Evolutionary conservation across 805 yeast species (phyloP), one percentile per base, ranked within the genome.

Genomic region (Ogataea saltuana): DNA sequence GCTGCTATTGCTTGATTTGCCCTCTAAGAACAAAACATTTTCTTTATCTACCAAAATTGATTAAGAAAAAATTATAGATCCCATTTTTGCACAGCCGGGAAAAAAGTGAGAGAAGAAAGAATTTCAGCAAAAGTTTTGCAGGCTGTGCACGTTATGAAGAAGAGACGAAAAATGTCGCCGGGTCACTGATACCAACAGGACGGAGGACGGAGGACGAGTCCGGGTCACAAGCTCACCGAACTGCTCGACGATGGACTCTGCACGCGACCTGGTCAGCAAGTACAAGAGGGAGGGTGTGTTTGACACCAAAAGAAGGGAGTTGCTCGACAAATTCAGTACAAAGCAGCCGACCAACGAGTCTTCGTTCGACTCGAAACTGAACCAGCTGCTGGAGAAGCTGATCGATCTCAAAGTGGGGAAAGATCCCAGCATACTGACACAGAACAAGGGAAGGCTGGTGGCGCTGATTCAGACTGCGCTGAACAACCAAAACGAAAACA

Each of bases 391-490:
- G n/a, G 45, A 38, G 35, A 53, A 71, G 19, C 57, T 76, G 56
- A 69, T 77, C 3, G 77, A 72, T 44, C 56, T 62, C 31, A 76
- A 75, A 48, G 70, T 76, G 18, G 63, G 68, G 34, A 62, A 68
- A 26, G 79, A 77, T 49, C 81, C 81, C 1, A 58, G 68, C 15
- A 67, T 77, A 13, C 55, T 77, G 16, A 57, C 67, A 1, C 59
- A 74, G 52, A 77, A 76, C 56, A 72, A 67, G 41, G 81, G 80
- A 2, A 74, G 70, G 36, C 64, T 74, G 55, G 74, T 72, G 0
- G 81, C 81, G 0, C 55, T 76, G 45, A 71, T 77, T 2, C 81
- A 76, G 50, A 78, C 81, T 2, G 74, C 72, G 26, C 68, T 76
- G 34, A 66, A 74, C 41, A 58, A 55, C 31, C 44, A 54, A 11